These are phyloP conservation scores for Apophysomyces ossiformis DNA, from an alignment of 371 early-diverging fungal species.

Conservation along the genomic window DNA sequence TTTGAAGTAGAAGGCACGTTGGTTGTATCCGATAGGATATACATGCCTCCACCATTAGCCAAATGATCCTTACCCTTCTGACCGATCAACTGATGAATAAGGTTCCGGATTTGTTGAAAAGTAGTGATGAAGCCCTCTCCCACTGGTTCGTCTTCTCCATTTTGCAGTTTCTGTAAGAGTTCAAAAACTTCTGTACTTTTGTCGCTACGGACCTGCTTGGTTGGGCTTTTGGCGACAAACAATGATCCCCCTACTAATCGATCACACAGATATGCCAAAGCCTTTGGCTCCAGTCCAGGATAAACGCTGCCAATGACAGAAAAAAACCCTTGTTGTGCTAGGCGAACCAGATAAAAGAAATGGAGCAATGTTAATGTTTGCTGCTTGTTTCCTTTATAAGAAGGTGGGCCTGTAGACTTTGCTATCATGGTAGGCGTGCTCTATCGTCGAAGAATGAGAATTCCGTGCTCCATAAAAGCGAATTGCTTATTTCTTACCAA, in stretches of 20 bases:
- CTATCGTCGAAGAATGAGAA: neutral
- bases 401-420: neutral
- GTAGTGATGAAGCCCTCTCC: conserved; percentile 23
- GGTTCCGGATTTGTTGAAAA: conserved; percentile 31
- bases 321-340: conserved; percentile 44
- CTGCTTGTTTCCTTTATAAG: conserved; percentile 3
- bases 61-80: neutral
- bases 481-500: conserved; percentile 10
- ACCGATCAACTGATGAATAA: conserved; percentile 30
- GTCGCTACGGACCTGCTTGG: conserved; percentile 4
- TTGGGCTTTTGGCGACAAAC: conserved; percentile 27
- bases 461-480: neutral
- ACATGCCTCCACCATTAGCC: conserved; percentile 1
- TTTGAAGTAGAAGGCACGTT: conserved; percentile 9
- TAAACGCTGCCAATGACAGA: conserved; percentile 21
- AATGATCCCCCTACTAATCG: conserved; percentile 40
- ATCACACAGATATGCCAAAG: conserved; percentile 35
- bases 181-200: conserved; percentile 25
- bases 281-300: conserved; percentile 19
- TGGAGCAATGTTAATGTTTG: conserved; percentile 37
- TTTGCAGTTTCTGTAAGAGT: conserved; percentile 33
- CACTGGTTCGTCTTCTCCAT: conserved; percentile 23
- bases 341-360: conserved; percentile 42
- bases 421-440: conserved; percentile 6
- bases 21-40: neutral